Conservation (phyloP, 148 eudicot species). For the Mesembryanthemum crystallinum region DNA sequence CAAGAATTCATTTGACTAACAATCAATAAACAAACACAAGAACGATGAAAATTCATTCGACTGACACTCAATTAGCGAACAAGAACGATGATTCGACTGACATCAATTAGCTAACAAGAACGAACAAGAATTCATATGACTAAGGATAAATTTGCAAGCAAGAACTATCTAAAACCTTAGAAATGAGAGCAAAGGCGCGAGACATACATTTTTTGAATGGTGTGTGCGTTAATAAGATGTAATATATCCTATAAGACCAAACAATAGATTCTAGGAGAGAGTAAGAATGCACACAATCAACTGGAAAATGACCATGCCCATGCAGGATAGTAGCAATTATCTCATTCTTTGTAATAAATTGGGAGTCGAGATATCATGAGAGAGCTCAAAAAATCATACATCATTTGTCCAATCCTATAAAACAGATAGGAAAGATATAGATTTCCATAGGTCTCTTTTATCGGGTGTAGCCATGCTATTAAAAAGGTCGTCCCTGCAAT, state of each 20-base stretch:
- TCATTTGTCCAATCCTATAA: slow-evolving; percentile 61
- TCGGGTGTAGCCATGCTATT: slow-evolving; percentile 58
- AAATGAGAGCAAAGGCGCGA: too few relatives aligned
- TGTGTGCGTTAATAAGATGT: too few relatives aligned
- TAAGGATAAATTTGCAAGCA: too few relatives aligned
- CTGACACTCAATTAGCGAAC: too few relatives aligned
- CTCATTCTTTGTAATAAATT: slow-evolving; percentile 85
- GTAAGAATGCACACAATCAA: slow-evolving; percentile 70
- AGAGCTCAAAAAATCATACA: slow-evolving; percentile 89
- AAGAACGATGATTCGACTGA: too few relatives aligned
- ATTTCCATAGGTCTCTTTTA: slow-evolving; percentile 55
- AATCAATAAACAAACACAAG: too few relatives aligned
- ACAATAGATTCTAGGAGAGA: slow-evolving; percentile 66
- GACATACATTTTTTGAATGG: too few relatives aligned
- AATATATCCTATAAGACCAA: slow-evolving; percentile 71
- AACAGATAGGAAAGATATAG: slow-evolving; percentile 72
- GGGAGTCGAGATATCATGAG: slow-evolving; percentile 79
- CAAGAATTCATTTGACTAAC: too few relatives aligned
- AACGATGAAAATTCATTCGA: too few relatives aligned
- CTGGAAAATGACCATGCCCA: slow-evolving; percentile 82
- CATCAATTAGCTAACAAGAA: too few relatives aligned
- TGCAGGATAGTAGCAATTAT: slow-evolving; percentile 72
- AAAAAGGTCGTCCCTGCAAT: slow-evolving; percentile 59
- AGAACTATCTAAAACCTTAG: too few relatives aligned
- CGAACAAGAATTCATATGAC: too few relatives aligned